Evolutionary conservation across 129 eudicot genomes (phyloP).

Genomic region (Sambucus nigra): DNA sequence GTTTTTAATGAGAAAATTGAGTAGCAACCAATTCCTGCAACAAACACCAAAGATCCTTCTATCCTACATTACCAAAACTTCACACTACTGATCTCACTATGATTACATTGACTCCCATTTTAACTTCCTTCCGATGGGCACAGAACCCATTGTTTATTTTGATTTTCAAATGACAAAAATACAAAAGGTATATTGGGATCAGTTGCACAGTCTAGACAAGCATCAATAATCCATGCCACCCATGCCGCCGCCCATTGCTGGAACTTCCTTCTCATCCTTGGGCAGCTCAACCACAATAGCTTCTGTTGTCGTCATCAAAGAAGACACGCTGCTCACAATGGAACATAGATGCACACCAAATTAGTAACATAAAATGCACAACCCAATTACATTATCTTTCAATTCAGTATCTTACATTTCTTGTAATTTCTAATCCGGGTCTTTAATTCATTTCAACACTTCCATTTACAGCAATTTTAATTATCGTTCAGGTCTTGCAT

Average conservation of each 20-base stretch:
- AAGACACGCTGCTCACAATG: conserved; percentile 52
- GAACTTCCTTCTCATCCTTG: conserved; percentile 44
- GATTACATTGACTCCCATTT: not conserved
- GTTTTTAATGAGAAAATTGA: no score
- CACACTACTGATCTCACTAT: not conserved
- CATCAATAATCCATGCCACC: conserved; percentile 41
- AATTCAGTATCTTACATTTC: no score
- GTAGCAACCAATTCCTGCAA: no score
- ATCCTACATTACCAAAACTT: not conserved
- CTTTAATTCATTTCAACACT: no score
- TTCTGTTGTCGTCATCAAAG: conserved; percentile 85
- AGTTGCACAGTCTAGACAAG: not conserved
- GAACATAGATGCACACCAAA: not conserved
- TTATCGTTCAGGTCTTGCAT: no score
- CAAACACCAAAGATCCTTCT: no score
- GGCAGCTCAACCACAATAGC: conserved; percentile 70
- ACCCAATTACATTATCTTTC: not conserved
- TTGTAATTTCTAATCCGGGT: no score
- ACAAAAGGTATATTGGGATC: not conserved
- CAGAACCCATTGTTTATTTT: not conserved
- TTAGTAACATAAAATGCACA: no score
- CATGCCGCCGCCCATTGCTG: conserved; percentile 75
- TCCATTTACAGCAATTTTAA: no score
- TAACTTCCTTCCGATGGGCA: not conserved
- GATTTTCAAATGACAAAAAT: not conserved